Base-by-base conservation (phyloP, 495 filamentous ascomycete genomes). In the Halenospora varia region DNA sequence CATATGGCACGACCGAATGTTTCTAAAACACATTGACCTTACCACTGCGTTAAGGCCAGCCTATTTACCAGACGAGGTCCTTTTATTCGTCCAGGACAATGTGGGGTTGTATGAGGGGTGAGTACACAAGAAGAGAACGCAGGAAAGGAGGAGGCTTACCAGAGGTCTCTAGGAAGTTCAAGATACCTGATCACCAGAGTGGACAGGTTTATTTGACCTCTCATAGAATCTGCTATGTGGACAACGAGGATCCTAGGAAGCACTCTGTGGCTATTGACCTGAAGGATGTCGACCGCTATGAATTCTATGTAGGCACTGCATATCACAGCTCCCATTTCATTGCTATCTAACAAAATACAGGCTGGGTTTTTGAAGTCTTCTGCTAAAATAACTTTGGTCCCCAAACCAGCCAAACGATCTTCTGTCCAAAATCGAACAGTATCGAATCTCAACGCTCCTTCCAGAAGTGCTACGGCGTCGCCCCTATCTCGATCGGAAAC, bases 31-130 rank as follows among this genome's bases (percentile, higher is more conserved):
- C 66, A 78, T 97, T 66, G 92, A 97, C 73, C 81, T 99, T 64
- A 97, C 95, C 8, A 96, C 91, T 71, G 94, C 94, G 58, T 82
- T 96, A 68, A 88, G 95, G 76, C 94, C 94, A 44, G 85, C 85
- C 51, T 85, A 96, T 58, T 80, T 95, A 48, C 89, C 91, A 60
- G 95, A 96, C 75, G 94, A 97, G 71, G 77, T 79, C 57, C 76
- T 97, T 25, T 82, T 97, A 56, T 97, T 97, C 75, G 91, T 99
- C 58, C 92, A 96, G 73, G 90, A 97, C 80, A 88, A 88, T 71
- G 94, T 97, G 66, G 94, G 95, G 64, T 77, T 99, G 61, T 99
- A 99, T 74, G 89, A 97, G 78, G 94, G 95, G 92, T 97, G 76
- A 73, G 86, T 74, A 19, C 50, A 22, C 25, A 24, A 15, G 18